A percentile compares a stretch with the other conserved stretches of the same genome.
Evolutionary conservation across 495 filamentous ascomycete genomes (phyloP).

Genomic region (Delitschia confertaspora): DNA sequence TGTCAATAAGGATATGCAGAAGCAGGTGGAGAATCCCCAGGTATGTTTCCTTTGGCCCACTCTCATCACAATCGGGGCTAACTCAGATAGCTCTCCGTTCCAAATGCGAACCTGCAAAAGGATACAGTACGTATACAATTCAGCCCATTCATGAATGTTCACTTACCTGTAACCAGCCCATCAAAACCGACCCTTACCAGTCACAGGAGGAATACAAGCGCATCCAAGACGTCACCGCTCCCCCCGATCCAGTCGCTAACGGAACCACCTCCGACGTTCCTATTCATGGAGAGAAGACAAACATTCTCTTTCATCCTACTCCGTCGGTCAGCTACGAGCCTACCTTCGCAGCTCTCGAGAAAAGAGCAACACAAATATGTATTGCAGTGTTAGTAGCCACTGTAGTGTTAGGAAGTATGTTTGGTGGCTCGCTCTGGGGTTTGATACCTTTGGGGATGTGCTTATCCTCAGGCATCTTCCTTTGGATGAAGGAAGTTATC

Average conservation of each 20-base stretch:
- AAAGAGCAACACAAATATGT: slow-evolving; percentile 57
- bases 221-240: slow-evolving; percentile 82
- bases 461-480: slow-evolving; percentile 63
- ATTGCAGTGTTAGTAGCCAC: slow-evolving; percentile 60
- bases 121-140: slow-evolving; percentile 45
- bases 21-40: slow-evolving; percentile 58
- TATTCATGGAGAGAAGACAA: slow-evolving; percentile 92
- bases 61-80: not conserved
- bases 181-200: slow-evolving; percentile 55
- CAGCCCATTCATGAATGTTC: too few species aligned
- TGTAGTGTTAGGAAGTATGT: slow-evolving; percentile 65
- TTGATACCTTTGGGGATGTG: slow-evolving; percentile 62
- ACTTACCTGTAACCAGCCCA: too few species aligned
- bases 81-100: slow-evolving; percentile 58
- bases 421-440: slow-evolving; percentile 67
- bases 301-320: slow-evolving; percentile 91
- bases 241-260: slow-evolving; percentile 72
- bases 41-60: slow-evolving; percentile 37
- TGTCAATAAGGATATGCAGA: slow-evolving; percentile 58
- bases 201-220: slow-evolving; percentile 65
- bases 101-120: slow-evolving; percentile 78
- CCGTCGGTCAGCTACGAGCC: slow-evolving; percentile 78
- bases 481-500: slow-evolving; percentile 84
- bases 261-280: slow-evolving; percentile 85
- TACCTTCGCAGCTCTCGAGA: slow-evolving; percentile 70